These are phyloP conservation scores for Ceratobasidium sp. DNA, from an alignment of 1,284 basidiomycete species.

Conservation along the genomic window DNA sequence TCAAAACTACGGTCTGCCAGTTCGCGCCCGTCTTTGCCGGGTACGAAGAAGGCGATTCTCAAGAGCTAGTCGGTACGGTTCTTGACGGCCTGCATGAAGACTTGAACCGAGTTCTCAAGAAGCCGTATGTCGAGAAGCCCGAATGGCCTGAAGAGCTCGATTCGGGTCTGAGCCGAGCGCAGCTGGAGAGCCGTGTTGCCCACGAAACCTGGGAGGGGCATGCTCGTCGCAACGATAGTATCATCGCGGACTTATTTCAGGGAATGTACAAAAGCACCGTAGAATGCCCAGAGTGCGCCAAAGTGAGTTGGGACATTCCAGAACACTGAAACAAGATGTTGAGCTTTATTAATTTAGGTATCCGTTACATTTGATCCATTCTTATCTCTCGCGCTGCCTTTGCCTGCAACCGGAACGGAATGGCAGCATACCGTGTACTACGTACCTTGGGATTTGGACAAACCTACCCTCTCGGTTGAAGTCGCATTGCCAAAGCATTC, in stretches of 20 bases:
- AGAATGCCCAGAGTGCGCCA: conserved; percentile 93
- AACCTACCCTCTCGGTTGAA: conserved; percentile 67
- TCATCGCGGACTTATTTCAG: conserved; percentile 99
- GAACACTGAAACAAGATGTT: background rate
- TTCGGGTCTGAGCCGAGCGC: conserved; percentile 56
- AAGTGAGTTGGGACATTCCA: conserved; percentile 65
- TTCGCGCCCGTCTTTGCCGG: conserved; percentile 69
- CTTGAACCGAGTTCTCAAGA: conserved; percentile 67
- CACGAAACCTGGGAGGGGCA: conserved; percentile 97
- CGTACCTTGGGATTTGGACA: conserved; percentile 77
- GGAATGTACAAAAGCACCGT: conserved; percentile 96
- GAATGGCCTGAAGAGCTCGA: conserved; percentile 89
- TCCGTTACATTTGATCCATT: conserved; percentile 99
- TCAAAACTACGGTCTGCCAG: conserved; percentile 78
- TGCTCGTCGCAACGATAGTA: conserved; percentile 95
- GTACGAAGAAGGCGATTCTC: conserved; percentile 70
- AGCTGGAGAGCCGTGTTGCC: conserved; percentile 84
- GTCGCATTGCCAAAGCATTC: conserved; percentile 80
- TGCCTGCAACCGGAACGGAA: conserved; percentile 82
- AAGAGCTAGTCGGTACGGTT: conserved; percentile 68
- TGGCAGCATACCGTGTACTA: conserved; percentile 80
- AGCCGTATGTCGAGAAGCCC: conserved; percentile 93
- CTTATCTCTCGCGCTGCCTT: conserved; percentile 97
- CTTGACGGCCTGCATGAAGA: conserved; percentile 71
- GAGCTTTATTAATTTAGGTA: conserved; percentile 63